phyloP scores from a whole-genome alignment of 208 protist genomes.

The Acanthamoeba sp. region DNA sequence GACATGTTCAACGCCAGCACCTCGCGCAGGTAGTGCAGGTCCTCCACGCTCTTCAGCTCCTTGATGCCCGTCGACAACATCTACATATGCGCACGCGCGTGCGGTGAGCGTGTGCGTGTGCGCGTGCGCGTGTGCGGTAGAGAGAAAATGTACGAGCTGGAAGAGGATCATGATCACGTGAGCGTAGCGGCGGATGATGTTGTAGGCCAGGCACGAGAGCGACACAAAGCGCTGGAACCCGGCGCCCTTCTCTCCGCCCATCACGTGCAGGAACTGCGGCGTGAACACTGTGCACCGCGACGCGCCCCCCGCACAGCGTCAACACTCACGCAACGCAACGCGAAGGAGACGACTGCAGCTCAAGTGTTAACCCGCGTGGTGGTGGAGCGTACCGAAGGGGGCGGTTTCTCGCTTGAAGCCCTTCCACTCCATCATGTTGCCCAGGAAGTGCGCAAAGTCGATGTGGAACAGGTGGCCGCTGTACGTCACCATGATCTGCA shows the following conservation, averaged over 20 bases:
- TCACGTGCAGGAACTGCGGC: slow-evolving; percentile 87
- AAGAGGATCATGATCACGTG: slow-evolving; percentile 91
- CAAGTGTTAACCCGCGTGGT: neutral
- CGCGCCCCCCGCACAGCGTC: no score
- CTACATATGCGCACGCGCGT: slow-evolving; percentile 50
- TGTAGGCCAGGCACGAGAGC: slow-evolving; percentile 86
- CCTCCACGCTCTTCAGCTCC: slow-evolving; percentile 81
- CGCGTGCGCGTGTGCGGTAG: no score
- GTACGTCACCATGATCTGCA: slow-evolving; percentile 88
- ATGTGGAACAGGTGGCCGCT: slow-evolving; percentile 92
- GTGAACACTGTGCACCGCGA: slow-evolving; percentile 83
- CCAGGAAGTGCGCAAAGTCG: slow-evolving; percentile 94
- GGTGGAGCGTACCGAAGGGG: slow-evolving; percentile 84
- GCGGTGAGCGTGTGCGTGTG: neutral
- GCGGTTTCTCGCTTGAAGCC: slow-evolving; percentile 77
- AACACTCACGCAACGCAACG: neutral
- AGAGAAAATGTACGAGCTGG: slow-evolving; percentile 72
- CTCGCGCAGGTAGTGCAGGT: slow-evolving; percentile 80
- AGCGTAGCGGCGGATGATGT: slow-evolving; percentile 85
- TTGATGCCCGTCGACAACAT: slow-evolving; percentile 89
- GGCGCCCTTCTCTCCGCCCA: slow-evolving; percentile 80
- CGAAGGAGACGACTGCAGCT: neutral
- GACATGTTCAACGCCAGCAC: slow-evolving; percentile 59
- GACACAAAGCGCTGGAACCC: slow-evolving; percentile 79
- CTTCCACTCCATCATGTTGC: slow-evolving; percentile 86